Conservation (phyloP, 176 grass and related monocot species). For the Triticum urartu region DNA sequence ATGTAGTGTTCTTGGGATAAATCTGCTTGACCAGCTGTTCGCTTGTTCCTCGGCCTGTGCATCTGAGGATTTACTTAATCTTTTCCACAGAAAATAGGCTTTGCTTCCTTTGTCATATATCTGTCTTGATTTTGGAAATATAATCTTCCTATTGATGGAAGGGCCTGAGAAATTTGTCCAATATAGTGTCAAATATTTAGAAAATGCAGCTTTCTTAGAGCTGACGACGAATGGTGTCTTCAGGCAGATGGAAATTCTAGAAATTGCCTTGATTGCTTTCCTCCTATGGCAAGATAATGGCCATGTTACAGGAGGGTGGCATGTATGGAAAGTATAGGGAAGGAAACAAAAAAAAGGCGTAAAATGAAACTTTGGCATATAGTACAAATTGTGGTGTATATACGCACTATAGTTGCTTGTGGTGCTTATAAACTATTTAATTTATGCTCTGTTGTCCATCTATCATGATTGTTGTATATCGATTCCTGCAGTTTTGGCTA, state of each 20-base stretch:
- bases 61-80: too few relatives aligned
- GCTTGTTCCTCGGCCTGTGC: too few relatives aligned
- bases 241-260: neutral
- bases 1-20: too few relatives aligned
- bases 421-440: neutral
- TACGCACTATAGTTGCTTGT: neutral
- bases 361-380: neutral
- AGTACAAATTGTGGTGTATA: neutral
- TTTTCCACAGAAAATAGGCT: too few relatives aligned
- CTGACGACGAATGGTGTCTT: neutral
- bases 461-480: neutral
- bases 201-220: neutral
- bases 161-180: neutral
- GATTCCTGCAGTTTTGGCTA: neutral
- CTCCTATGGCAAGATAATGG: neutral
- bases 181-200: neutral
- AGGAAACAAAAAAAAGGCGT: neutral
- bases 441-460: neutral
- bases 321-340: neutral
- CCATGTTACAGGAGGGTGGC: neutral
- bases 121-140: too few relatives aligned
- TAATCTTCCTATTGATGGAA: neutral
- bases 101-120: too few relatives aligned
- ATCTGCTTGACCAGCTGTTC: neutral
- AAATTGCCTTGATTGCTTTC: neutral